Percentiles rank a stretch among this genome's conserved stretches.
Evolutionary conservation across 1,284 basidiomycete genomes (phyloP).

Genomic region (Fomes fomentarius): DNA sequence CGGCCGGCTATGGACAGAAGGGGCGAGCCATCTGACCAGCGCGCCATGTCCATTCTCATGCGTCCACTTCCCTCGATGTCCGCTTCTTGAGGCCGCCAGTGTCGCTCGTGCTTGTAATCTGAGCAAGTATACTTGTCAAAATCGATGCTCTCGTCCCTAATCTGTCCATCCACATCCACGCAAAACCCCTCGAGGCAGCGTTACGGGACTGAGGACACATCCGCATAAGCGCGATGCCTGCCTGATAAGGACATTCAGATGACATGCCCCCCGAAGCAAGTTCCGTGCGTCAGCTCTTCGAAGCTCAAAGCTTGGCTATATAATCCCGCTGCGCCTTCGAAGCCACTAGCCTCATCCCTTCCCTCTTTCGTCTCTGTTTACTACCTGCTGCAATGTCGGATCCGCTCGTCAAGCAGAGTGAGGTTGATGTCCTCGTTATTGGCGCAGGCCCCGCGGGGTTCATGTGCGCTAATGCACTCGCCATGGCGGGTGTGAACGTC

Average conservation of each 20-base stretch:
- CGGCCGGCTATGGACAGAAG: slow-evolving; percentile 5
- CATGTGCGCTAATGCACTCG: slow-evolving; percentile 67
- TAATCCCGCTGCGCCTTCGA: not conserved
- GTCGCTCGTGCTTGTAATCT: not conserved
- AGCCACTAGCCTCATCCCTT: not conserved
- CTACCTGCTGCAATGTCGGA: not conserved
- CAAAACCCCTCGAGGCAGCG: not conserved
- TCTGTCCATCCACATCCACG: not conserved
- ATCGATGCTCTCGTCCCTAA: slow-evolving; percentile 1
- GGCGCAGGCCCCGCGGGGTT: slow-evolving; percentile 62
- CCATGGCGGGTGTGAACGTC: slow-evolving; percentile 59
- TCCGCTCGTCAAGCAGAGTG: slow-evolving; percentile 5
- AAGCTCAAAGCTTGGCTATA: slow-evolving; percentile 14
- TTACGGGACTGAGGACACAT: not conserved
- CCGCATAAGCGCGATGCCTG: slow-evolving; percentile 5
- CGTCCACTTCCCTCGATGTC: slow-evolving; percentile 17
- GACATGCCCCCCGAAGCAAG: slow-evolving; percentile 20
- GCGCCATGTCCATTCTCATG: slow-evolving; percentile 10
- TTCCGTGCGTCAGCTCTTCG: slow-evolving; percentile 18
- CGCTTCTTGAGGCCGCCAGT: slow-evolving; percentile 1
- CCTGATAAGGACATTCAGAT: slow-evolving; percentile 23
- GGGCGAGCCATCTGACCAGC: slow-evolving; percentile 17
- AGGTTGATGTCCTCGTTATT: slow-evolving; percentile 59
- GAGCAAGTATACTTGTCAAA: not conserved
- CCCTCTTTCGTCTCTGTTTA: not conserved